Evolutionary conservation across 2,329 filamentous ascomycete species (phyloP).

Genomic region (Aureobasidium musti): DNA sequence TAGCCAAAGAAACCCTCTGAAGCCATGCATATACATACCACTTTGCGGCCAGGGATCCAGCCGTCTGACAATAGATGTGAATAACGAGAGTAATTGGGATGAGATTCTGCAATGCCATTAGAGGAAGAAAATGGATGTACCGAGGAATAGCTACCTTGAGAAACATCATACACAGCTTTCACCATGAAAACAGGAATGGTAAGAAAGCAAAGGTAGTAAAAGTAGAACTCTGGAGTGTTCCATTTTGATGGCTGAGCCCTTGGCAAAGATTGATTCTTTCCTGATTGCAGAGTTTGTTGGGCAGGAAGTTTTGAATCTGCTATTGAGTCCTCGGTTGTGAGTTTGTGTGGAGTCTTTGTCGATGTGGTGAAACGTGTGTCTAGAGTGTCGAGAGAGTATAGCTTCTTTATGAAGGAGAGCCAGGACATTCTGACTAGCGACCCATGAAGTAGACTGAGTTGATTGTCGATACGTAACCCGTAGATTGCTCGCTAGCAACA

Average conservation of each 20-base stretch:
- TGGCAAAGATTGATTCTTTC: slow-evolving; percentile 36
- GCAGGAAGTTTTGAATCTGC: slow-evolving; percentile 29
- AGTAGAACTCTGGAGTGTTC: slow-evolving; percentile 80
- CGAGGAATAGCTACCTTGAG: slow-evolving; percentile 61
- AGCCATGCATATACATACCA: slow-evolving; percentile 57
- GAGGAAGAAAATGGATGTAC: neutral
- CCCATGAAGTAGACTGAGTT: neutral
- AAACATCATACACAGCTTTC: slow-evolving; percentile 83
- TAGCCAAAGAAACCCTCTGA: neutral
- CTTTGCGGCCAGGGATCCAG: slow-evolving; percentile 90
- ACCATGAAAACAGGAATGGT: slow-evolving; percentile 79
- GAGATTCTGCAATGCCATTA: slow-evolving; percentile 59
- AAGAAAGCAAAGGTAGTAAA: slow-evolving; percentile 79
- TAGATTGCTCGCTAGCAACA: neutral
- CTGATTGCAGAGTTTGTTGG: slow-evolving; percentile 38
- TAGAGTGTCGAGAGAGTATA: slow-evolving; percentile 67
- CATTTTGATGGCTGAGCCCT: slow-evolving; percentile 69
- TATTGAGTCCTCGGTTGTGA: slow-evolving; percentile 22
- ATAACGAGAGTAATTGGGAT: slow-evolving; percentile 78
- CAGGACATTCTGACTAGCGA: slow-evolving; percentile 19
- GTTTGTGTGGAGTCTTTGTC: slow-evolving; percentile 59
- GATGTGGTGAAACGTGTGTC: slow-evolving; percentile 73
- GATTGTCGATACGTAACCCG: too few species aligned
- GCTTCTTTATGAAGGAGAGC: slow-evolving; percentile 49
- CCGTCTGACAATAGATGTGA: slow-evolving; percentile 70